A percentile compares a stretch with the other conserved stretches of the same genome.
Conservation (phyloP, 2,329 filamentous ascomycete species). For the Fusarium praegraminearum region DNA sequence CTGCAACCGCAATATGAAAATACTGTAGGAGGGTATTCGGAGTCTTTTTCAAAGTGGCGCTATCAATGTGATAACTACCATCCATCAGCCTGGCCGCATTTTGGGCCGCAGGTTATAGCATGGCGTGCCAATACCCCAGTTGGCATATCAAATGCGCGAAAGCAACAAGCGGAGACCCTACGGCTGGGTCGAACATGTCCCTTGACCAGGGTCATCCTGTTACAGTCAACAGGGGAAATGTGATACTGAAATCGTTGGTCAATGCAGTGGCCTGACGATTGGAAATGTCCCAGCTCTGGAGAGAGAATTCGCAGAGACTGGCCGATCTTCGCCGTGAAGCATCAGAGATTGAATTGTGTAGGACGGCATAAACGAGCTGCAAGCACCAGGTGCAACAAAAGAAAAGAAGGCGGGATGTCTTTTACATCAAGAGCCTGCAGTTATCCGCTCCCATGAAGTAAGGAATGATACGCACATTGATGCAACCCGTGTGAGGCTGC, state of each 20-base stretch:
- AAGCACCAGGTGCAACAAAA: slow-evolving; percentile 27
- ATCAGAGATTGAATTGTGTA: slow-evolving; percentile 24
- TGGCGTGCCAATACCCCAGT: slow-evolving; percentile 29
- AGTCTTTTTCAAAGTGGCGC: slow-evolving; percentile 41
- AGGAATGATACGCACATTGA: neutral
- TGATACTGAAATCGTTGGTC: slow-evolving; percentile 24
- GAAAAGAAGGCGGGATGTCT: slow-evolving; percentile 27
- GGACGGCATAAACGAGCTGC: slow-evolving; percentile 45
- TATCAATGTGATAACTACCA: slow-evolving; percentile 32
- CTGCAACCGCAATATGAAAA: slow-evolving; percentile 16
- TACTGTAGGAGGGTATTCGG: slow-evolving; percentile 1
- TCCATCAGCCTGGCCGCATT: slow-evolving; percentile 42
- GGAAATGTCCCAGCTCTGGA: neutral
- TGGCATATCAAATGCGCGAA: slow-evolving; percentile 27
- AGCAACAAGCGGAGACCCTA: slow-evolving; percentile 32
- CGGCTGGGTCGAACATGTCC: slow-evolving; percentile 30
- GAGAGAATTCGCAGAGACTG: slow-evolving; percentile 9
- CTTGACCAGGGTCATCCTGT: slow-evolving; percentile 30
- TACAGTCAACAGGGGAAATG: slow-evolving; percentile 27
- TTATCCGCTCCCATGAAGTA: slow-evolving; percentile 23
- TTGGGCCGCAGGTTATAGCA: slow-evolving; percentile 43
- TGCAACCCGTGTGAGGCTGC: slow-evolving; percentile 30
- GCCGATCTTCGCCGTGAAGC: slow-evolving; percentile 10
- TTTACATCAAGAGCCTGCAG: slow-evolving; percentile 34
- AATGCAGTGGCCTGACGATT: slow-evolving; percentile 9